Evolutionary conservation across 176 grass and related monocot genomes (phyloP).

Genomic region (Chrysopogon serrulatus): DNA sequence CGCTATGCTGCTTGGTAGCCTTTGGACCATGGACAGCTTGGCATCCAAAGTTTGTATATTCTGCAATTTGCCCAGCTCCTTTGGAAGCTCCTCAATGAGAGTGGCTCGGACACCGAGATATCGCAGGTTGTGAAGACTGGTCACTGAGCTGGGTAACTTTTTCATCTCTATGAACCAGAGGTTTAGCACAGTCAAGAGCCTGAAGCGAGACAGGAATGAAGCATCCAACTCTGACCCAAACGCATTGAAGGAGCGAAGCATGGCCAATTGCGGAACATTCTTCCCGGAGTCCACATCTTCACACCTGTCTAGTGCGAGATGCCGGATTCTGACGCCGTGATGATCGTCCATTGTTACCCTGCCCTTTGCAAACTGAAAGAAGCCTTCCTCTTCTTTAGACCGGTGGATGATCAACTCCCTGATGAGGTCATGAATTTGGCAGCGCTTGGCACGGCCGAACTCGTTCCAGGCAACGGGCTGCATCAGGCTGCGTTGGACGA

Average conservation of each 20-base stretch:
- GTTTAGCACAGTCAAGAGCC: too few relatives aligned
- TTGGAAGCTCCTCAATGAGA: too few relatives aligned
- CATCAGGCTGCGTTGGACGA: background rate
- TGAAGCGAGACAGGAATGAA: background rate
- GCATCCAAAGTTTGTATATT: constrained; percentile 36
- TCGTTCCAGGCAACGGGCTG: background rate
- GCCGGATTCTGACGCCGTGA: background rate
- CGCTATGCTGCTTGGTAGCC: background rate
- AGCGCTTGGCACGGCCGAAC: background rate
- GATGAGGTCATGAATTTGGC: background rate
- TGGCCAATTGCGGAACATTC: background rate
- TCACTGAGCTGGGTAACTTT: background rate
- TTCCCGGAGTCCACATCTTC: background rate
- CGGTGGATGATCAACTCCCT: background rate
- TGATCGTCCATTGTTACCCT: background rate
- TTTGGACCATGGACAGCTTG: background rate
- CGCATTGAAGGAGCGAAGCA: too few relatives aligned
- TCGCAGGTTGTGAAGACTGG: too few relatives aligned
- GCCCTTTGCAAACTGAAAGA: background rate
- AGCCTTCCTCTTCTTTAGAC: background rate
- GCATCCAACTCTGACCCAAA: background rate
- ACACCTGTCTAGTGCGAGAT: background rate
- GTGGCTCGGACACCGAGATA: too few relatives aligned
- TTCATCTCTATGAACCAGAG: background rate
- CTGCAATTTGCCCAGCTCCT: too few relatives aligned